Evolutionary conservation across 768 basidiomycete genomes (phyloP).

Genomic region (Leccinum obscurum): DNA sequence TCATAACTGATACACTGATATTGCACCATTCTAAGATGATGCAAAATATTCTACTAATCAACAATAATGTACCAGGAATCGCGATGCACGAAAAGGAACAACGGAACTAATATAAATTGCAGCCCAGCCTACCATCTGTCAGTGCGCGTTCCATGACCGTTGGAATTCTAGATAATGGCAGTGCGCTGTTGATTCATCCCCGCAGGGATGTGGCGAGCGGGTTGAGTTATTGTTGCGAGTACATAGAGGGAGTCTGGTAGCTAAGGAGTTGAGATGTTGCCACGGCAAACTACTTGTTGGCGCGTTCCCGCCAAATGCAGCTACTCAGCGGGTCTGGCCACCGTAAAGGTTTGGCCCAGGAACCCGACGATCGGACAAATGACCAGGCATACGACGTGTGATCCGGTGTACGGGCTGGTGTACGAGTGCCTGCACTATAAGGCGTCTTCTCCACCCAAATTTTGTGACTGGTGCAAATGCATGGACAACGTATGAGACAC

Average conservation of each 20-base stretch:
- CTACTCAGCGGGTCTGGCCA: constrained; percentile 35
- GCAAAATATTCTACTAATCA: constrained; percentile 24
- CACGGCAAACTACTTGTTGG: constrained; percentile 31
- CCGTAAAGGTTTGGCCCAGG: constrained; percentile 76
- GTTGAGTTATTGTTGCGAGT: constrained; percentile 43
- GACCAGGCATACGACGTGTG: constrained; percentile 67
- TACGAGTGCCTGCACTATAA: constrained; percentile 68
- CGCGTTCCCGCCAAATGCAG: constrained; percentile 30
- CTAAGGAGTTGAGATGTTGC: constrained; percentile 38
- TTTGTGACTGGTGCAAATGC: constrained; percentile 79
- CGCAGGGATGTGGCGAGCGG: constrained; percentile 47
- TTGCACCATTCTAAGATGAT: too few species aligned
- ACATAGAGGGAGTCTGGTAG: constrained; percentile 40
- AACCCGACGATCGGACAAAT: constrained; percentile 69
- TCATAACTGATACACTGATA: background rate
- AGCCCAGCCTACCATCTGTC: constrained; percentile 32
- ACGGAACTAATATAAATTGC: constrained; percentile 18
- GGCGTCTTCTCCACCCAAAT: constrained; percentile 74
- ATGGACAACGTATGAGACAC: constrained; percentile 36
- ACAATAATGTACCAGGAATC: constrained; percentile 20
- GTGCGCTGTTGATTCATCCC: constrained; percentile 70
- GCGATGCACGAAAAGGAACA: constrained; percentile 17
- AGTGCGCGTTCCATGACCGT: constrained; percentile 33
- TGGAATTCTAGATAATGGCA: constrained; percentile 57
- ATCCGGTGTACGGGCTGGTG: constrained; percentile 74